phyloP scores from a whole-genome alignment of 2,329 filamentous ascomycete genomes.

The Aureobasidium uvarum region DNA sequence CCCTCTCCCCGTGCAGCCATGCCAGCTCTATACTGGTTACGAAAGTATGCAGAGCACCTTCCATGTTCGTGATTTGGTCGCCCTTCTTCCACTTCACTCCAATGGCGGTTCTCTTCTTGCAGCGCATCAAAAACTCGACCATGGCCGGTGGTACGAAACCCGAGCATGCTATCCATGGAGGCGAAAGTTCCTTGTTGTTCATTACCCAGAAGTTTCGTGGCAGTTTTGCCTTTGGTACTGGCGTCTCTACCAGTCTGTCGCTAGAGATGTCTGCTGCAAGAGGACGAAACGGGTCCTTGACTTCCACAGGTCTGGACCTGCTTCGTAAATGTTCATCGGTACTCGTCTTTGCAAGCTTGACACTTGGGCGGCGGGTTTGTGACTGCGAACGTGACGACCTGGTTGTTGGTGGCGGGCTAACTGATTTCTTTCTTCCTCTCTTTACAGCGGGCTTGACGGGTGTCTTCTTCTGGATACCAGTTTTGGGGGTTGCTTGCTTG shows the following conservation, averaged over 20 bases:
- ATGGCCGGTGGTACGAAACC: conserved; percentile 2
- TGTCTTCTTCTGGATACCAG: neutral
- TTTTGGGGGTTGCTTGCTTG: neutral
- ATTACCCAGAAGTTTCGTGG: conserved; percentile 15
- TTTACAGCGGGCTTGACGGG: neutral
- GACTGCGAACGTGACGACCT: conserved; percentile 10
- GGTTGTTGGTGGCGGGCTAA: neutral
- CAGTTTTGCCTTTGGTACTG: neutral
- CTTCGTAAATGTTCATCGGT: neutral
- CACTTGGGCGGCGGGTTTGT: neutral
- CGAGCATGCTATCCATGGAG: conserved; percentile 18
- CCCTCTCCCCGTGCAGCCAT: conserved; percentile 6
- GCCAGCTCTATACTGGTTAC: conserved; percentile 19
- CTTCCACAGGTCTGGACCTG: neutral
- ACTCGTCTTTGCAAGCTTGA: neutral
- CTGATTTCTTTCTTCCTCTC: neutral
- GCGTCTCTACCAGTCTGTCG: neutral
- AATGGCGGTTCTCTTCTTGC: conserved; percentile 11
- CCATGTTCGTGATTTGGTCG: conserved; percentile 25
- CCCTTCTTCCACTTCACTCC: conserved; percentile 3
- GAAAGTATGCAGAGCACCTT: conserved; percentile 23
- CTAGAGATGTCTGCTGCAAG: neutral
- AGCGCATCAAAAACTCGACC: conserved; percentile 11
- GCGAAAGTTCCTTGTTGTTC: neutral
- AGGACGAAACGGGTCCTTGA: neutral